Percentiles rank a stretch among this genome's conserved stretches.
phyloP scores from a whole-genome alignment of 2,329 filamentous ascomycete genomes.

The Tolypocladium amazonense region DNA sequence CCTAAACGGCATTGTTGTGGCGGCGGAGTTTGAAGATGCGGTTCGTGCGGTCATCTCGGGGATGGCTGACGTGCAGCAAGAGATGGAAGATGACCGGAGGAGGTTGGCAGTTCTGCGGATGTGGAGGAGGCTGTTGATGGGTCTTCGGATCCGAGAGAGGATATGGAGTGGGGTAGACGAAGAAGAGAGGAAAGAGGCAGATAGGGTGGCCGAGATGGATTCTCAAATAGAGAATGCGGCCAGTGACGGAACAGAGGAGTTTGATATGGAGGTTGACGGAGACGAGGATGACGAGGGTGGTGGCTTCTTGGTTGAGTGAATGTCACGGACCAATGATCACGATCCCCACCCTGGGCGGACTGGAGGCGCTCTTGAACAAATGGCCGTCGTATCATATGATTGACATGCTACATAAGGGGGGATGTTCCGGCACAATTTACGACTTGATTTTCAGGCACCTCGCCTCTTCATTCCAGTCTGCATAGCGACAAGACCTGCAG shows the following conservation, averaged over 20 bases:
- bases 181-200: conserved; percentile 30
- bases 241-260: conserved; percentile 32
- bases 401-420: not conserved
- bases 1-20: conserved; percentile 66
- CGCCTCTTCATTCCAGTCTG: too few relatives aligned
- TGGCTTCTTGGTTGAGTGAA: conserved; percentile 31
- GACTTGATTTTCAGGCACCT: too few relatives aligned
- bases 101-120: conserved; percentile 64
- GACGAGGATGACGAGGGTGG: conserved; percentile 31
- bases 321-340: not conserved
- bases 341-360: not conserved
- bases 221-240: conserved; percentile 22
- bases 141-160: conserved; percentile 63
- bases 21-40: conserved; percentile 60
- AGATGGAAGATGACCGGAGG: conserved; percentile 57
- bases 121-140: conserved; percentile 59
- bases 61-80: conserved; percentile 53
- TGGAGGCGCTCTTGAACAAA: not conserved
- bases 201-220: conserved; percentile 24
- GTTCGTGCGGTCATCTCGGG: conserved; percentile 58
- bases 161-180: conserved; percentile 51
- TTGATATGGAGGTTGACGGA: conserved; percentile 29
- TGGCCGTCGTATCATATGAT: not conserved
- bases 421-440: too few relatives aligned
- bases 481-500: too few relatives aligned